Evolutionary conservation across 169 alveolate genomes (phyloP).

Genomic region (Ichthyophthirius multifiliis): DNA sequence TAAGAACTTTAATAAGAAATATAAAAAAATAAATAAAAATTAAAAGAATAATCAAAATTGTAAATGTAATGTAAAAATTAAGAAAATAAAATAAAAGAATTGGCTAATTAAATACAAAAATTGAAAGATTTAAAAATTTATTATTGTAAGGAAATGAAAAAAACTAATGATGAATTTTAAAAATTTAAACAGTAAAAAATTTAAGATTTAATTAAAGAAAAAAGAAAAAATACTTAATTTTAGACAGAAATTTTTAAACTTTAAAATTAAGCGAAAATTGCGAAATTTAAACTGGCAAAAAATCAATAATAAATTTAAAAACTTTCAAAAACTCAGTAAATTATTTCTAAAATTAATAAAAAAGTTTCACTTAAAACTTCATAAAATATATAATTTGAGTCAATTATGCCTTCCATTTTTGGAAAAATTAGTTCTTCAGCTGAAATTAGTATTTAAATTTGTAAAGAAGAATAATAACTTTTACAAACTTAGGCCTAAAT

Average conservation of each 20-base stretch:
- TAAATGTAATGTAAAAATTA: background rate
- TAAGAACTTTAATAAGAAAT: background rate
- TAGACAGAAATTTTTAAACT: constrained; percentile 24
- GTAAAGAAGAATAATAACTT: no score
- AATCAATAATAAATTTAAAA: no score
- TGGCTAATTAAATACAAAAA: constrained; percentile 6
- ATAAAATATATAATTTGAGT: no score
- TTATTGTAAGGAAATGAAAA: constrained; percentile 2
- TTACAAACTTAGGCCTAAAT: no score
- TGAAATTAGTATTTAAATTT: no score
- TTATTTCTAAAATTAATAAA: no score
- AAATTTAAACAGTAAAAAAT: background rate
- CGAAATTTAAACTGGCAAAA: no score
- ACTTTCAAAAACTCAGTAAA: no score
- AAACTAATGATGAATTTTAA: background rate
- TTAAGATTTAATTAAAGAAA: constrained; percentile 11
- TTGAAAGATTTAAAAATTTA: background rate
- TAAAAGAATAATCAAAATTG: constrained; percentile 4
- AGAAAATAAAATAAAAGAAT: background rate
- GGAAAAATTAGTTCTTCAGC: no score
- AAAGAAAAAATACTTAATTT: background rate
- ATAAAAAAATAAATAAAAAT: constrained; percentile 14
- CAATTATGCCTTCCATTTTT: no score
- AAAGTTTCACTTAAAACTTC: no score
- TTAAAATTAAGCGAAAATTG: background rate